Evolutionary conservation across 2,329 filamentous ascomycete genomes (phyloP).

Genomic region (Arthrinium phaeospermum): DNA sequence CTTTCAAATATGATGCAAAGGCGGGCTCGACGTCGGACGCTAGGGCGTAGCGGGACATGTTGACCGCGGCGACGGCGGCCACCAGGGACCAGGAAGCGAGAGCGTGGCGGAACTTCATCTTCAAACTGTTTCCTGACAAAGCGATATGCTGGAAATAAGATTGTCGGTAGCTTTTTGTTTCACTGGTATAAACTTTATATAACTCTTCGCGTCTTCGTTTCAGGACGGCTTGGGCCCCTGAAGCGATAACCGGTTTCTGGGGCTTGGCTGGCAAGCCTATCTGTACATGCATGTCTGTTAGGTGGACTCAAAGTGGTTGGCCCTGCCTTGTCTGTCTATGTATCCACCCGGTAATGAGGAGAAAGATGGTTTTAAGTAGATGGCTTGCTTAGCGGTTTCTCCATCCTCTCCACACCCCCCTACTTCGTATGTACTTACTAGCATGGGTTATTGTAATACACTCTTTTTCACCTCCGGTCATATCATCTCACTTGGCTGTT

Average conservation of each 20-base stretch:
- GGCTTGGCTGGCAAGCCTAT: neutral
- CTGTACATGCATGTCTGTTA: neutral
- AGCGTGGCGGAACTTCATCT: conserved; percentile 6
- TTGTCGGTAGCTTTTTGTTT: neutral
- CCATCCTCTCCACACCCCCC: neutral
- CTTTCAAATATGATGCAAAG: neutral
- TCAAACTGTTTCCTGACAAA: neutral
- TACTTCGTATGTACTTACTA: neutral
- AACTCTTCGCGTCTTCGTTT: neutral
- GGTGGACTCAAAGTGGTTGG: neutral
- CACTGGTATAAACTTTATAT: neutral
- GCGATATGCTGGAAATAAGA: neutral
- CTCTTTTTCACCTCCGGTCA: too few relatives aligned
- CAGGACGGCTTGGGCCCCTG: neutral
- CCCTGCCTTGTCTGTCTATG: neutral
- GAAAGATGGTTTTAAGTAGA: neutral
- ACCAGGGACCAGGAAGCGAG: neutral
- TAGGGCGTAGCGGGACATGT: neutral
- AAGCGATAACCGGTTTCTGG: neutral
- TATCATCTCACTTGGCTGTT: too few relatives aligned
- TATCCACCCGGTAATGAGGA: neutral
- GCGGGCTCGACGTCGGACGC: neutral
- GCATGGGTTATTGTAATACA: neutral
- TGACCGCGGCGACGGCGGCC: neutral
- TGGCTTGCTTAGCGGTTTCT: neutral